Evolutionary conservation across 805 yeast genomes (phyloP).

Genomic region (Candida vaughaniae): DNA sequence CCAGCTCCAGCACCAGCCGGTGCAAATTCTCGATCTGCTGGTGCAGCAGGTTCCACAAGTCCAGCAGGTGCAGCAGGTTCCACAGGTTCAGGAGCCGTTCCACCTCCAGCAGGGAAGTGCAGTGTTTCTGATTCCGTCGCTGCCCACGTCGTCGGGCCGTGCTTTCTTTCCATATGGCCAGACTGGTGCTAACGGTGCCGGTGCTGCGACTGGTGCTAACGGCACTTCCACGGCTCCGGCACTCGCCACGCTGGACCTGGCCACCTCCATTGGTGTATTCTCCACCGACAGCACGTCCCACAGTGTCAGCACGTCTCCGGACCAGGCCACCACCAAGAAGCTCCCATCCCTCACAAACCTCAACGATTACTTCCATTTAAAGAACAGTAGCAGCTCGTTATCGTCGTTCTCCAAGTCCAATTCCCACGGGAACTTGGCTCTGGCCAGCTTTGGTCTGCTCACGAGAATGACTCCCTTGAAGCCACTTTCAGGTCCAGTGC

Average conservation of each 20-base stretch:
- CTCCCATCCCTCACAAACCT: slow-evolving; percentile 30
- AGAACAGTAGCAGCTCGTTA: slow-evolving; percentile 12
- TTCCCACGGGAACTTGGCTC: slow-evolving; percentile 19
- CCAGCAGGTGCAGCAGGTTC: neutral
- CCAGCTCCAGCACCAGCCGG: neutral
- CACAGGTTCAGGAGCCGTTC: slow-evolving; percentile 1
- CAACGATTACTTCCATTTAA: slow-evolving; percentile 31
- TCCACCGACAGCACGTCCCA: slow-evolving; percentile 25
- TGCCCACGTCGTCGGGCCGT: slow-evolving; percentile 4
- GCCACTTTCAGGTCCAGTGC: slow-evolving; percentile 13
- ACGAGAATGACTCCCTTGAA: slow-evolving; percentile 47
- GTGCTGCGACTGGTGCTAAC: neutral
- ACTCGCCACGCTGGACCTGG: slow-evolving; percentile 26
- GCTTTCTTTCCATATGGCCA: neutral
- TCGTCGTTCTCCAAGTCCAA: slow-evolving; percentile 8
- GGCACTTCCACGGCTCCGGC: neutral
- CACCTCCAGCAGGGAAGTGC: slow-evolving; percentile 9
- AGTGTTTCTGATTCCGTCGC: slow-evolving; percentile 9
- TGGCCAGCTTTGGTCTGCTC: slow-evolving; percentile 14
- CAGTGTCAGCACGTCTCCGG: slow-evolving; percentile 38
- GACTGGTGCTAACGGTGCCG: neutral
- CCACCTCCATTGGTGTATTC: slow-evolving; percentile 28
- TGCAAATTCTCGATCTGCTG: too few relatives aligned
- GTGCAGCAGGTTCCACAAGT: neutral
- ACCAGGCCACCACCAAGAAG: slow-evolving; percentile 13